Conservation (phyloP, 2,329 filamentous ascomycete species). For the Nemania bipapillata region DNA sequence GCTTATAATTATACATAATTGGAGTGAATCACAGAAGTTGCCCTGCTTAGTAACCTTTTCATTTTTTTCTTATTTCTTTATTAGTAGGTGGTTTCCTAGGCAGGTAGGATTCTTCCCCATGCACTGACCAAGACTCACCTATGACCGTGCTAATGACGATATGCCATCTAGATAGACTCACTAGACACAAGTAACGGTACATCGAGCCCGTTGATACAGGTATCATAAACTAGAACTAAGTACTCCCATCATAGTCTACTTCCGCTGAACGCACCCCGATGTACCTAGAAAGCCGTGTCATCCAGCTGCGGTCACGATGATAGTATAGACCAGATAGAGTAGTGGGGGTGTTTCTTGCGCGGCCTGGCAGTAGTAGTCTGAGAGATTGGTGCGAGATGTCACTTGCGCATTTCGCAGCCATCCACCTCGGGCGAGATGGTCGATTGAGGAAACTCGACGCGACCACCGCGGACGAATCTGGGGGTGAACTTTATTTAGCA, state of each 20-base stretch:
- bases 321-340: neutral
- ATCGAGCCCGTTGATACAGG: neutral
- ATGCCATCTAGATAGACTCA: neutral
- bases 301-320: neutral
- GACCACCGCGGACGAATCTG: neutral
- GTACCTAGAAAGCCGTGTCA: neutral
- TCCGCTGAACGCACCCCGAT: neutral
- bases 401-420: neutral
- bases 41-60: neutral
- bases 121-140: neutral
- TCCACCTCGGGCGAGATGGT: neutral
- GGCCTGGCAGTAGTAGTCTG: neutral
- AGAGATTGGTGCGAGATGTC: no score
- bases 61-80: neutral
- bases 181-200: neutral
- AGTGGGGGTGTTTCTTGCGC: neutral
- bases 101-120: neutral
- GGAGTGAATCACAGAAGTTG: neutral
- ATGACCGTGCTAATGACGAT: neutral
- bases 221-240: neutral
- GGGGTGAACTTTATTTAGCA: constrained; percentile 9
- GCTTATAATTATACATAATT: no score
- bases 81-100: neutral
- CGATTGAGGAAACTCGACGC: neutral
- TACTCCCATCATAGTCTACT: neutral